Evolutionary conservation across 148 eudicot genomes (phyloP).

Genomic region (Heliamphora exappendiculata): DNA sequence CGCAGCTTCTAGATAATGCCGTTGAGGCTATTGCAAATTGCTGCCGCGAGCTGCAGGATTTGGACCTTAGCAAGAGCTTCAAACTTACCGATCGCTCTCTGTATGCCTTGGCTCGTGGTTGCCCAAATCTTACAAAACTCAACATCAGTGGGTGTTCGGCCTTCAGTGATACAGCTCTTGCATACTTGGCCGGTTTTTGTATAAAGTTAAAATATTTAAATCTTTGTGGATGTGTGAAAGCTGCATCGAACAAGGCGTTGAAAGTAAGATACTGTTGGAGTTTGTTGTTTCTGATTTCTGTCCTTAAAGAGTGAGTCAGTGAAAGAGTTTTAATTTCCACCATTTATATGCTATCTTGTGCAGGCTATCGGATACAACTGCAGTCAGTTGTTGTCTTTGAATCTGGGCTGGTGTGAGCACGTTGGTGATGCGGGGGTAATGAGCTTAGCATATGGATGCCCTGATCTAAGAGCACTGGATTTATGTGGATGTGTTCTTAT

Average conservation of each 20-base stretch:
- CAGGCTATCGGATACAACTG: slow-evolving; percentile 92
- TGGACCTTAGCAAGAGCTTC: slow-evolving; percentile 89
- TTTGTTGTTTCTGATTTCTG: neutral
- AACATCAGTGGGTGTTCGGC: slow-evolving; percentile 85
- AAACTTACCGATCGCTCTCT: slow-evolving; percentile 80
- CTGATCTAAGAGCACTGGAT: slow-evolving; percentile 77
- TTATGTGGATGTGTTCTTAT: slow-evolving; percentile 91
- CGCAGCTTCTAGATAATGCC: slow-evolving; percentile 77
- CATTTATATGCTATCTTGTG: slow-evolving; percentile 7
- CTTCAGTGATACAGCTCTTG: slow-evolving; percentile 68
- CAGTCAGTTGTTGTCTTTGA: slow-evolving; percentile 56
- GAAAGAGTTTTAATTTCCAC: neutral
- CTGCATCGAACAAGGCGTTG: slow-evolving; percentile 77
- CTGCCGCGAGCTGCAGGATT: slow-evolving; percentile 76
- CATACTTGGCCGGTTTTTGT: slow-evolving; percentile 52
- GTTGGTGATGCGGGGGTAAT: slow-evolving; percentile 80
- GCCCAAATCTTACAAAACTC: slow-evolving; percentile 62
- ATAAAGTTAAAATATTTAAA: slow-evolving; percentile 60
- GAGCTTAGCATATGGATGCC: slow-evolving; percentile 89
- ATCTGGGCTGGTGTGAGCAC: slow-evolving; percentile 92
- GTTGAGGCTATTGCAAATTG: slow-evolving; percentile 56
- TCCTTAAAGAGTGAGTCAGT: too few relatives aligned
- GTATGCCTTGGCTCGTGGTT: slow-evolving; percentile 77
- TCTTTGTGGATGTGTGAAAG: slow-evolving; percentile 90
- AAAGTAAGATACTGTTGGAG: slow-evolving; percentile 42